phyloP scores from a whole-genome alignment of 2,329 filamentous ascomycete species.

The Zymoseptoria passerinii region DNA sequence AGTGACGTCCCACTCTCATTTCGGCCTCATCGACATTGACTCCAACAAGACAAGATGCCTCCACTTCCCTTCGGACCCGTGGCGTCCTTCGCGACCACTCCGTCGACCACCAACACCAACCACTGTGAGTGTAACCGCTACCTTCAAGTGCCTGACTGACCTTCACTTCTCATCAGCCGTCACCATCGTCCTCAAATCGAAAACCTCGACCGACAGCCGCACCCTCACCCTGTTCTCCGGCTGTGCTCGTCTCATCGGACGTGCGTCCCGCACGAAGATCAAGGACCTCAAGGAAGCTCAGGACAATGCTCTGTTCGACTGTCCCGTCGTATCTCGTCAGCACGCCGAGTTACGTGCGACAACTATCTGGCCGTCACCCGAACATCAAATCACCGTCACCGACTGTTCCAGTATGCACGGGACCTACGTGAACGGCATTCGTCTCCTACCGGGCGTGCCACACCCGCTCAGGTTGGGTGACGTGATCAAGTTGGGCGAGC shows the following conservation, averaged over 20 bases:
- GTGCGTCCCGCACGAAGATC: slow-evolving; percentile 34
- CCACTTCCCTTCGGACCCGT: not conserved
- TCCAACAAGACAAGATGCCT: not conserved
- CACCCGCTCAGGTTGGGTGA: slow-evolving; percentile 21
- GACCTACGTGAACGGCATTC: slow-evolving; percentile 27
- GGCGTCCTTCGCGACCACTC: not conserved
- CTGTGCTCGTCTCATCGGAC: slow-evolving; percentile 31
- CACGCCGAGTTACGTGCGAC: slow-evolving; percentile 26
- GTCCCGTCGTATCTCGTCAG: slow-evolving; percentile 29
- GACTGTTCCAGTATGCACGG: slow-evolving; percentile 29
- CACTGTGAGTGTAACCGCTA: not conserved
- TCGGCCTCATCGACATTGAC: not conserved
- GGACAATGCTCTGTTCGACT: slow-evolving; percentile 31
- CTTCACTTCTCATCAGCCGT: slow-evolving; percentile 3
- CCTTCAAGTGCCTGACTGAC: not conserved
- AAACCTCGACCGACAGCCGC: slow-evolving; percentile 13
- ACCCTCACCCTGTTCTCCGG: slow-evolving; percentile 12
- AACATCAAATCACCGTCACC: slow-evolving; percentile 21
- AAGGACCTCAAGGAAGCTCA: slow-evolving; percentile 25
- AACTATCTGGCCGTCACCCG: slow-evolving; percentile 5
- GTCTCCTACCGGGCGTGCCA: slow-evolving; percentile 13
- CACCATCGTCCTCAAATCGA: slow-evolving; percentile 17
- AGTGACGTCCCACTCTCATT: not conserved
- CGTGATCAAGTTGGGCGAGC: slow-evolving; percentile 26
- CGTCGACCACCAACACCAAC: not conserved